Evolutionary conservation across 2,329 filamentous ascomycete species (phyloP).

Genomic region (Aspergillus sergii): DNA sequence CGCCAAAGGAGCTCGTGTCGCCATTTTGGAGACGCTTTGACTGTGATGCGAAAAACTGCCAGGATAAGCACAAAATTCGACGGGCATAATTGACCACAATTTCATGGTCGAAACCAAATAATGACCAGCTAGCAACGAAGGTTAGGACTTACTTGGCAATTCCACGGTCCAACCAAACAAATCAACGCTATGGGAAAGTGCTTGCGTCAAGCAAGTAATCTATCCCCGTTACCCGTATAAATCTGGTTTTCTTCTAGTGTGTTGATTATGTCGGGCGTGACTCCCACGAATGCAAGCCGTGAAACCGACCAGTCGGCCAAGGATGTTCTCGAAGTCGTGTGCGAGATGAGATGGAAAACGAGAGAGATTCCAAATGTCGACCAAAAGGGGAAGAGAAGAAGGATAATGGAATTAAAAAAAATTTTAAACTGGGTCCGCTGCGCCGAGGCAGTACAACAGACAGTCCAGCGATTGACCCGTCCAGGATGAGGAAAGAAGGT

Average conservation of each 20-base stretch:
- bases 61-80: not conserved
- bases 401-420: not conserved
- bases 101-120: not conserved
- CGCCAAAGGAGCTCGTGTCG: constrained; percentile 38
- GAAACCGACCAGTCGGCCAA: not conserved
- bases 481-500: not conserved
- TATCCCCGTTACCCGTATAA: no score
- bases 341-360: not conserved
- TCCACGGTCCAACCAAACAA: not conserved
- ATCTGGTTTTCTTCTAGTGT: not conserved
- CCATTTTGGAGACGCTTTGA: constrained; percentile 39
- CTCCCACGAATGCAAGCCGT: not conserved
- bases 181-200: not conserved
- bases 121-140: not conserved
- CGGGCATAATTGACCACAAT: not conserved
- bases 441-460: not conserved
- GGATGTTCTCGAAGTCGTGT: not conserved
- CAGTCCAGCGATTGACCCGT: constrained; percentile 4
- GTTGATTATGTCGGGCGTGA: not conserved
- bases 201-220: not conserved
- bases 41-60: not conserved
- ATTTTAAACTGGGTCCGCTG: not conserved
- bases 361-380: not conserved
- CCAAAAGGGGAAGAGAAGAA: not conserved
- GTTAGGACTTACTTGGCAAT: not conserved